Evolutionary conservation across 2,329 filamentous ascomycete species (phyloP), one percentile per base, ranked within the genome.

Genomic region (Paramyrothecium roridum): DNA sequence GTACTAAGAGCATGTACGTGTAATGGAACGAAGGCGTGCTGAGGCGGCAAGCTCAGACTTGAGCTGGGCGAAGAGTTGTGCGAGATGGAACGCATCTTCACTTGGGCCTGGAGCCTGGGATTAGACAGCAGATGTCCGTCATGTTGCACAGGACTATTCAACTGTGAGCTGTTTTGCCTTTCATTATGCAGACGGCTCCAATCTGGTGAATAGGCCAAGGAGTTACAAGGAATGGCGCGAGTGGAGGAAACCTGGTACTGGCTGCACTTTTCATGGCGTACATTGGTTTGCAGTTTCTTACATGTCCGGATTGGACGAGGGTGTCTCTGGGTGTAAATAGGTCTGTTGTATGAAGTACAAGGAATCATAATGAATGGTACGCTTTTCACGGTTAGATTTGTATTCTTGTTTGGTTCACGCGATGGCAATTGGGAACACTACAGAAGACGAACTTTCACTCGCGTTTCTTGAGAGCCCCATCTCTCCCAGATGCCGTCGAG

Each of bases 1-100:
- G 82, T 48, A 82, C 81, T 59, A 85, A 84, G 77, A 85, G 82
- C 68, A 81, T 78, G 73, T 77, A 78, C 62, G 62, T 77, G 60
- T 83, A 67, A 77, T 60, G 26, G 49, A 21, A 47, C 17, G 52
- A 58, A 56, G 54, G 50, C 21, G 37, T 13, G 13, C 37, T 13
- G 37, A 19, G 37, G 37, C 13, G 12, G 13, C 6, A 43, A 43
- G n/a, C 26, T 30, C 10, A 13, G 37, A 13, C 37, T 43, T 43
- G 13, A 13, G 16, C 37, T 16, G 16, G 13, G 13, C n/a, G 37
- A 43, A 43, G 16, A 43, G 4, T 43, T 13, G n/a, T 19, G 37
- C 37, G 37, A 43, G 37, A 43, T 43, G 37, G 4, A 19, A 19
- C 6, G 7, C 37, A 43, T 43, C 37, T 43, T 6, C 37, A 19